These are phyloP conservation scores for Fonsecaea multimorphosa DNA, from an alignment of 2,329 filamentous ascomycete genomes.

Conservation along the genomic window DNA sequence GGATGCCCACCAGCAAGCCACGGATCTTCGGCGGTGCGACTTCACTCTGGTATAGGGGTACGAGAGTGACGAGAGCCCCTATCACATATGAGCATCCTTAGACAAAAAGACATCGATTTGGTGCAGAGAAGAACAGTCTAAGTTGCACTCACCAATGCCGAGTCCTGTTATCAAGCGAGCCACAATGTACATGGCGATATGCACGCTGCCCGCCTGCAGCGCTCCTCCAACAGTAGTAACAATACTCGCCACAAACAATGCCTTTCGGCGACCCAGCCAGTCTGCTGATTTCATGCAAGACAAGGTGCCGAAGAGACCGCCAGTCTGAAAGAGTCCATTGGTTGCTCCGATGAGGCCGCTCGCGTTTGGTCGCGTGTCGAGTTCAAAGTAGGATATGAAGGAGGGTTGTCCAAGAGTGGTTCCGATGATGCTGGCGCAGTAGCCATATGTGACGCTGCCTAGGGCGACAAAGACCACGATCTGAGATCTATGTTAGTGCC, in stretches of 20 bases:
- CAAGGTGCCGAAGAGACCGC: conserved; percentile 42
- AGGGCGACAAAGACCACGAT: conserved; percentile 20
- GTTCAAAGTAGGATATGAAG: conserved; percentile 50
- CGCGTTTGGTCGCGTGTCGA: conserved; percentile 38
- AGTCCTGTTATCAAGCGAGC: conserved; percentile 30
- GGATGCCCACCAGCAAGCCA: conserved; percentile 26
- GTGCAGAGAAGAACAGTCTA: background rate
- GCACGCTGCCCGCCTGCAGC: conserved; percentile 31
- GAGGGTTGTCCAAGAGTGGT: conserved; percentile 54
- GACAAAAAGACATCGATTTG: no score
- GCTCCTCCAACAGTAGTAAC: conserved; percentile 25
- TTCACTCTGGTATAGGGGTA: conserved; percentile 25
- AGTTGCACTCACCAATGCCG: conserved; percentile 19
- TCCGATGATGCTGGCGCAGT: conserved; percentile 46
- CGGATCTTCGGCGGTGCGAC: conserved; percentile 27
- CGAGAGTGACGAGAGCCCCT: conserved; percentile 21
- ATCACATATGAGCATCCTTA: background rate
- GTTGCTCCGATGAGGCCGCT: conserved; percentile 49
- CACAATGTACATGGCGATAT: conserved; percentile 35
- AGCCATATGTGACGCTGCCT: conserved; percentile 38
- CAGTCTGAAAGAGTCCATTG: conserved; percentile 25
- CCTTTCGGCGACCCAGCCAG: conserved; percentile 20
- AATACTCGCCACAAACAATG: conserved; percentile 14
- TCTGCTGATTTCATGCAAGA: conserved; percentile 44
- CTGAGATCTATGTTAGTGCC: background rate